A percentile compares a stretch with the other conserved stretches of the same genome.
Evolutionary conservation across 2,329 filamentous ascomycete species (phyloP).

Genomic region (Torrubiellomyces zombiae): DNA sequence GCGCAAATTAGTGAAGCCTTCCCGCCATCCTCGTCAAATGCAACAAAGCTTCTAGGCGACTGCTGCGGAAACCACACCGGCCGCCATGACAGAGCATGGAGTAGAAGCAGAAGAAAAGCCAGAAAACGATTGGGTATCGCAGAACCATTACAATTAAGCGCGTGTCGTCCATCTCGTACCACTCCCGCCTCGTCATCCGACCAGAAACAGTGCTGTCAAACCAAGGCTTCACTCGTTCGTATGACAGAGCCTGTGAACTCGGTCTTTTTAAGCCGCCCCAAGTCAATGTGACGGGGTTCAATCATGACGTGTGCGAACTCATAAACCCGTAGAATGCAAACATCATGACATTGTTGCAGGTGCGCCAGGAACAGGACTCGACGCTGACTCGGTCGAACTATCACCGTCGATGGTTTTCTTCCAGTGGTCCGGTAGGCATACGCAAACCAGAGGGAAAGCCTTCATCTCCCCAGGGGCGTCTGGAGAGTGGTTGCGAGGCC

Average conservation of each 20-base stretch:
- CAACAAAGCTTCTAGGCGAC: no score
- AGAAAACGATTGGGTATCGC: conserved; percentile 4
- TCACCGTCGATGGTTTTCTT: conserved; percentile 91
- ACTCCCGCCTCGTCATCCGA: no score
- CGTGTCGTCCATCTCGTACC: conserved; percentile 5
- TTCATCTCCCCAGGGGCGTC: conserved; percentile 68
- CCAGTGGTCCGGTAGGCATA: conserved; percentile 92
- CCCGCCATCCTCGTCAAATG: neutral
- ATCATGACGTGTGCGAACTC: no score
- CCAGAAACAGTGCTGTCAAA: no score
- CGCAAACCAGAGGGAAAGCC: conserved; percentile 91
- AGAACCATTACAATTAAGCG: conserved; percentile 5
- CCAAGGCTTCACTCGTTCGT: no score
- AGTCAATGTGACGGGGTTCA: no score
- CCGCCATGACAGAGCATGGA: conserved; percentile 5
- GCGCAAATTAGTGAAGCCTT: no score
- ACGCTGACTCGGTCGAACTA: conserved; percentile 47
- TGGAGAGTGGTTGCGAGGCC: conserved; percentile 43
- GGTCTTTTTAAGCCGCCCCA: no score
- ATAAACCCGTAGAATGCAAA: conserved; percentile 1
- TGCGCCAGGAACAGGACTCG: conserved; percentile 16
- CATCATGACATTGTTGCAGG: conserved; percentile 4
- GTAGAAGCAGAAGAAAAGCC: conserved; percentile 4
- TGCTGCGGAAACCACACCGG: no score
- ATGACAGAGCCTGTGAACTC: no score